Percentiles rank a stretch among this genome's conserved stretches.
Conservation (phyloP, 345 rosid genomes). For the Eucalyptus paniculata region DNA sequence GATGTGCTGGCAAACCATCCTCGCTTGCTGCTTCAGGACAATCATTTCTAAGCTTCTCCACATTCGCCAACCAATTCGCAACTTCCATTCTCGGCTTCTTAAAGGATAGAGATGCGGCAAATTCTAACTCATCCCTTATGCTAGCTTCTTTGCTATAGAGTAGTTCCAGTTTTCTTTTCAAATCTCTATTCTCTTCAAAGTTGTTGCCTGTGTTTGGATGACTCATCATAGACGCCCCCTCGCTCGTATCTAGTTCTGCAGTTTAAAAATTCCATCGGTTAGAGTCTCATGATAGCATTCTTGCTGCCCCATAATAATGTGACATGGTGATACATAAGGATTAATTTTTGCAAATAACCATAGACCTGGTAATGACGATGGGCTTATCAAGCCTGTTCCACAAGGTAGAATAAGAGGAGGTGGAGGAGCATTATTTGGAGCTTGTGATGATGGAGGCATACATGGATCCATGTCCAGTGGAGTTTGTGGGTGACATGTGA, state of each 20-base stretch:
- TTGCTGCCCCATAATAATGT: background rate
- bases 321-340: background rate
- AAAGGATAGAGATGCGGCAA: background rate
- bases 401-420: too few relatives aligned
- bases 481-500: too few relatives aligned
- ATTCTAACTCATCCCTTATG: background rate
- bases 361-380: background rate
- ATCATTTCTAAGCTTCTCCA: background rate
- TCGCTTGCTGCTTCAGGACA: background rate
- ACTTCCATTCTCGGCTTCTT: background rate
- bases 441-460: too few relatives aligned
- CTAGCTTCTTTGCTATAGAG: too few relatives aligned
- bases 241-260: too few relatives aligned
- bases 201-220: fast-evolving
- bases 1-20: background rate
- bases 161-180: too few relatives aligned
- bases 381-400: background rate
- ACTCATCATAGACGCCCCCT: fast-evolving
- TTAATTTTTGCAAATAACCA: background rate
- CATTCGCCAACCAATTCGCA: background rate
- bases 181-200: too few relatives aligned
- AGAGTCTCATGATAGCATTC: background rate
- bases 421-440: too few relatives aligned
- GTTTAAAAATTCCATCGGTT: too few relatives aligned
- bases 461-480: too few relatives aligned